Base-by-base conservation (phyloP, 176 grass and related monocot genomes). In the Poa pratensis region DNA sequence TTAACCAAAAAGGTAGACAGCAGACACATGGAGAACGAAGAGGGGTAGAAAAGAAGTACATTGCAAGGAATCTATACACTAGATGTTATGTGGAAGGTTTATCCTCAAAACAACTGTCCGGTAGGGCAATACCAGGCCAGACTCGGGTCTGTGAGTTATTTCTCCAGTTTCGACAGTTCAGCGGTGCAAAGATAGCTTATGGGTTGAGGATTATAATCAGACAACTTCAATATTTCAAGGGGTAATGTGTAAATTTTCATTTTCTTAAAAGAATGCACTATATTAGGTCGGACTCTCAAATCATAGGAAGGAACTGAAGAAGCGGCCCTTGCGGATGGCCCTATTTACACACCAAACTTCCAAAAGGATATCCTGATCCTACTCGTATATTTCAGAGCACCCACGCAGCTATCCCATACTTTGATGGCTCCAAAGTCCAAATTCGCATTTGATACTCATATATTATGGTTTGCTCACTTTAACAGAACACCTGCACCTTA, bases 381-480 rank as follows among this genome's bases (percentile, higher is more conserved):
- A 69, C 28, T 81, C 17, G 9, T 16, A 80, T 24, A 80, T n/a
- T 51, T 18, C 8, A 68, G 43, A 66, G 78, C 64, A 67, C 17
- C 28, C 12, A 2, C 28, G 46, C 45, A 51, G 22, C 79, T 10
- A 68, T 52, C 27, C 1, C 34, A 51, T 19, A 24, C 23, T 48
- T 62, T 30, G 40, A 80, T 67, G 18, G 12, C 7, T 32, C 46
- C 27, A 37, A 37, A 79, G 28, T 69, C 46, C 13, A 68, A 68
- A 68, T 68, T 52, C 12, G 68, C 5, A 53, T 23, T 67, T 68
- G 45, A 32, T 52, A 30, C 12, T 23, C 2, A 34, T 14, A 80
- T 32, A 30, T 51, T 49, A 42, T 27, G 39, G 26, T 50, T 65
- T 80, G 2, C 5, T 63, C 35, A 52, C 22, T 19, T 17, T 17